A percentile compares a stretch with the other conserved stretches of the same genome.
Conservation (phyloP, 495 filamentous ascomycete species). For the Cetradonia linearis region DNA sequence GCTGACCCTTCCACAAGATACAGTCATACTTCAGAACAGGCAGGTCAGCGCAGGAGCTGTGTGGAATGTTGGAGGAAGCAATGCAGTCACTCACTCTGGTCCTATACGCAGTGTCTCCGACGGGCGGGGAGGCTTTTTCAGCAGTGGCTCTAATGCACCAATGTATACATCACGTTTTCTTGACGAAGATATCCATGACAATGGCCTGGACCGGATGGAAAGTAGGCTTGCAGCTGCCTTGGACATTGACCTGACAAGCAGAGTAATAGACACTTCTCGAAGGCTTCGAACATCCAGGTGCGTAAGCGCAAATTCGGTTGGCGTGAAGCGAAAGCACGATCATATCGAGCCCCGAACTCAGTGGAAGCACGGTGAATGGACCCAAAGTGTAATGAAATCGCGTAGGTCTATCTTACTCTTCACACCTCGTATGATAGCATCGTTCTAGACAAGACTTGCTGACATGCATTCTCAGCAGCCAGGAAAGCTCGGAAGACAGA, state of each 20-base stretch:
- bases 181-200: slow-evolving; percentile 40
- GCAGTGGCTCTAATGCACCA: slow-evolving; percentile 64
- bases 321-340: slow-evolving; percentile 12
- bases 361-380: slow-evolving; percentile 56
- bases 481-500: slow-evolving; percentile 18
- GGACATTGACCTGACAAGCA: slow-evolving; percentile 59
- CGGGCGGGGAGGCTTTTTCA: slow-evolving; percentile 51
- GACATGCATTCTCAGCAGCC: slow-evolving; percentile 8
- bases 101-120: slow-evolving; percentile 42
- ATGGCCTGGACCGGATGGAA: slow-evolving; percentile 59
- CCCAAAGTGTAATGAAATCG: slow-evolving; percentile 35
- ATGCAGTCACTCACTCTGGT: slow-evolving; percentile 39
- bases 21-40: slow-evolving; percentile 16
- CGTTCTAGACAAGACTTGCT: neutral
- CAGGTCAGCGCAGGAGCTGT: slow-evolving; percentile 57
- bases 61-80: slow-evolving; percentile 71
- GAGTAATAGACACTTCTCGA: slow-evolving; percentile 42
- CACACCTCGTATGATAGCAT: neutral
- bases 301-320: slow-evolving; percentile 14
- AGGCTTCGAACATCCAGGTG: slow-evolving; percentile 12
- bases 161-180: slow-evolving; percentile 63
- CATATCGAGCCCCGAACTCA: slow-evolving; percentile 23
- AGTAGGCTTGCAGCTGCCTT: slow-evolving; percentile 72
- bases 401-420: slow-evolving; percentile 36
- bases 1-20: slow-evolving; percentile 9